Percentiles rank a stretch among this genome's conserved stretches.
Evolutionary conservation across 768 basidiomycete genomes (phyloP).

Genomic region (Mrakia blollopis): DNA sequence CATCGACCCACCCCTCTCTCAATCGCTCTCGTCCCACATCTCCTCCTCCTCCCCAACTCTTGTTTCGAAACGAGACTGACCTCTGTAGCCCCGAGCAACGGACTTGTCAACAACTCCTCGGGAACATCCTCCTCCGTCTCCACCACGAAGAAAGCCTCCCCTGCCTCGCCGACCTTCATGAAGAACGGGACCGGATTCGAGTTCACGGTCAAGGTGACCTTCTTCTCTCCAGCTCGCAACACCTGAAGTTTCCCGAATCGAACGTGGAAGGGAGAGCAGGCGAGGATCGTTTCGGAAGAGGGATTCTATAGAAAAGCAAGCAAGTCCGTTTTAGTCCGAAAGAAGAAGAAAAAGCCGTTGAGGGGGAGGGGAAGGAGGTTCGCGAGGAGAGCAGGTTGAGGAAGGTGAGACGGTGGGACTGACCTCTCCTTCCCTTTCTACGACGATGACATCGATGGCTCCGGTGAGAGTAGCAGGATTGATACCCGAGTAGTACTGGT

Average conservation of each 20-base stretch:
- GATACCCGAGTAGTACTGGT: slow-evolving; percentile 52
- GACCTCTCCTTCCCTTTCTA: slow-evolving; percentile 61
- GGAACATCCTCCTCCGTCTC: slow-evolving; percentile 95
- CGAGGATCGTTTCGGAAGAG: slow-evolving; percentile 48
- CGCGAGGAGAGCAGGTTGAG: background rate
- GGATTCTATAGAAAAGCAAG: background rate
- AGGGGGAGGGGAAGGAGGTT: background rate
- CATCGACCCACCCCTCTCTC: too few species aligned
- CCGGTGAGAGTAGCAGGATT: slow-evolving; percentile 96
- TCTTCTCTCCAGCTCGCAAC: slow-evolving; percentile 86
- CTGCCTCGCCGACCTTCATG: slow-evolving; percentile 99
- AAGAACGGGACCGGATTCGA: slow-evolving; percentile 70
- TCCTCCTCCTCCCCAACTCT: background rate
- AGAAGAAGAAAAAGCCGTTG: background rate
- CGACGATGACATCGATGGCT: slow-evolving; percentile 97
- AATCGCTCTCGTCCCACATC: background rate
- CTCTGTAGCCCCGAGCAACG: slow-evolving; percentile 55
- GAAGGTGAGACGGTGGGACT: slow-evolving; percentile 7
- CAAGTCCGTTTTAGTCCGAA: background rate
- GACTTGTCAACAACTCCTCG: slow-evolving; percentile 86
- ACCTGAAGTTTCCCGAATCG: slow-evolving; percentile 97
- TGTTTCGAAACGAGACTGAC: slow-evolving; percentile 31
- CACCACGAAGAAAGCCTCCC: slow-evolving; percentile 97
- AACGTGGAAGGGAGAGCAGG: slow-evolving; percentile 94
- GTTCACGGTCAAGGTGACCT: slow-evolving; percentile 89